A percentile compares a stretch with the other conserved stretches of the same genome.
Evolutionary conservation across 2,329 filamentous ascomycete genomes (phyloP).

Genomic region (Harringtonia aguacate): DNA sequence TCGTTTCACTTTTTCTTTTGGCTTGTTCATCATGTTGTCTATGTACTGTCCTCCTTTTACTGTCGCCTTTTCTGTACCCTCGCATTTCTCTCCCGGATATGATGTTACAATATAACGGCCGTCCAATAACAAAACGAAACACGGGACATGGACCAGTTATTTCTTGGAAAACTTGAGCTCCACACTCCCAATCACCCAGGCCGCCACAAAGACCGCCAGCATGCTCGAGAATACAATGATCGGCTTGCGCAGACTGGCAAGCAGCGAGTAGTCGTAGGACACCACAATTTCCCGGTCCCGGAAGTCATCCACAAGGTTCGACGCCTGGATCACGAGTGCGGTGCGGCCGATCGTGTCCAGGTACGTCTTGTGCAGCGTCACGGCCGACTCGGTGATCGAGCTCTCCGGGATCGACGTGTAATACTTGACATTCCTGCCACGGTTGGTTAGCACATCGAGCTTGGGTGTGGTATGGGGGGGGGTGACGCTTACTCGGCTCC

Average conservation of each 20-base stretch:
- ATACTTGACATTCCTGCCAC: conserved; percentile 63
- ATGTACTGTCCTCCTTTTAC: too few relatives aligned
- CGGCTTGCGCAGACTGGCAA: conserved; percentile 74
- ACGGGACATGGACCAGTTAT: background rate
- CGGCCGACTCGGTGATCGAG: conserved; percentile 45
- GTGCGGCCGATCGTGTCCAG: conserved; percentile 90
- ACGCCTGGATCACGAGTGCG: conserved; percentile 64
- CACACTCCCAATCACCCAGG: conserved; percentile 66
- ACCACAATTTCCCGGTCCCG: conserved; percentile 76
- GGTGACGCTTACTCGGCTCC: conserved; percentile 61
- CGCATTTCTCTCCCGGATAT: background rate
- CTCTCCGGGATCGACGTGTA: conserved; percentile 58
- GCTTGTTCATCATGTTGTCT: background rate
- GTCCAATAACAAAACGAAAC: background rate
- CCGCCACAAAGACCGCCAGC: conserved; percentile 61
- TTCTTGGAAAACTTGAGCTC: conserved; percentile 61
- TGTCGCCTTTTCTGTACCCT: background rate
- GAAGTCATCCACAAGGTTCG: conserved; percentile 85
- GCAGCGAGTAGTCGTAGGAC: conserved; percentile 73
- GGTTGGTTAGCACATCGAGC: conserved; percentile 24
- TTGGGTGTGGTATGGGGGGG: background rate
- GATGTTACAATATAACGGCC: background rate
- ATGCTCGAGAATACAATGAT: conserved; percentile 66
- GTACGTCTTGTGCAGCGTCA: conserved; percentile 71
- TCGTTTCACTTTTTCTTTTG: background rate